These are phyloP conservation scores for Alternaria viburni DNA, from an alignment of 2,329 filamentous ascomycete species.

Conservation along the genomic window DNA sequence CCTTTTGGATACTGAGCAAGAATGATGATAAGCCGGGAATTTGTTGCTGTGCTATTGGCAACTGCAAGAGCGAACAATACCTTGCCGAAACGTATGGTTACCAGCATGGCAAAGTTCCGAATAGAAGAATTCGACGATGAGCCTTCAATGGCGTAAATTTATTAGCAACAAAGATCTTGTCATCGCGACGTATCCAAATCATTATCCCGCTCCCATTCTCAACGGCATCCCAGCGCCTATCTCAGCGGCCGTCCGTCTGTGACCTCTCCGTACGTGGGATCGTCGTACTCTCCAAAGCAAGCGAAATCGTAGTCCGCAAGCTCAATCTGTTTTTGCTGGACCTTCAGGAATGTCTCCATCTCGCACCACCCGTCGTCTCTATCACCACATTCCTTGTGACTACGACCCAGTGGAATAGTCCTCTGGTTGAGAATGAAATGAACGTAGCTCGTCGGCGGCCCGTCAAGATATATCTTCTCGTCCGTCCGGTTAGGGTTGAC, in stretches of 20 bases:
- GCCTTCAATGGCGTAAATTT: not conserved
- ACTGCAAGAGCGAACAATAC: not conserved
- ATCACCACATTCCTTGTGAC: constrained; percentile 68
- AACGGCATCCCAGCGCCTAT: not conserved
- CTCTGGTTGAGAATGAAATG: constrained; percentile 78
- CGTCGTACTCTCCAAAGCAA: constrained; percentile 66
- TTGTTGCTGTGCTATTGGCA: not conserved
- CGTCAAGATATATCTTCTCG: constrained; percentile 56
- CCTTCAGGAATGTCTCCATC: constrained; percentile 68
- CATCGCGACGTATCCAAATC: not conserved
- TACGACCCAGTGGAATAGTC: constrained; percentile 71
- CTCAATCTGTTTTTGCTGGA: constrained; percentile 65
- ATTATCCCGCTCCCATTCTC: not conserved
- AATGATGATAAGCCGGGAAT: not conserved
- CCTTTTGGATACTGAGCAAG: not conserved
- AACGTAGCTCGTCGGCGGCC: constrained; percentile 69
- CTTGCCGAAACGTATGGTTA: not conserved
- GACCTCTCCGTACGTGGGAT: constrained; percentile 57
- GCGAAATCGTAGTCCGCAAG: constrained; percentile 68
- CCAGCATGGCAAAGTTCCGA: not conserved
- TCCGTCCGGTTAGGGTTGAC: constrained; percentile 48
- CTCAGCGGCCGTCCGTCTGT: constrained; percentile 57
- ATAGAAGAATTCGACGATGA: not conserved
- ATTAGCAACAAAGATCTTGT: not conserved
- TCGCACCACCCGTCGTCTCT: constrained; percentile 81